Evolutionary conservation across 2,329 filamentous ascomycete species (phyloP), one percentile per base, ranked within the genome.

Genomic region (Penicillium polonicum): DNA sequence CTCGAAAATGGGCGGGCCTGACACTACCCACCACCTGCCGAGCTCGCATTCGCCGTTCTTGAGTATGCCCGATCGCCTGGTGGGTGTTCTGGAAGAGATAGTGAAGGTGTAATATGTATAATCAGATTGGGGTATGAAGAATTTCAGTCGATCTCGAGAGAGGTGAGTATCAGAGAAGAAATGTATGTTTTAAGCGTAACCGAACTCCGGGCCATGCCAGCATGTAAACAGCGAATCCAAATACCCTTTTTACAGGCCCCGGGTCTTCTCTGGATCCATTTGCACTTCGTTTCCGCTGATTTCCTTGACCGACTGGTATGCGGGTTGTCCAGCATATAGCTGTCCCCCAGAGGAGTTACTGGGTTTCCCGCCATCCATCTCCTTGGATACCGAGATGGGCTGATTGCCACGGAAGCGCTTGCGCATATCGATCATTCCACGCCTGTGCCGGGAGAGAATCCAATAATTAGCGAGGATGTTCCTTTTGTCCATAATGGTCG

Each of bases 401-500:
- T 91, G 86, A 79, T 97, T 97, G 58, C 94, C 94, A 55, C 94
- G 86, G 78, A 99, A 97, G 35, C 94, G 89, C 80, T 97, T 97
- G 74, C 94, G 90, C 94, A 99, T 99, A 75, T 99, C 94, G 67
- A 97, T 89, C 86, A 96, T 86, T 64, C 94, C 94, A 64, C 93
- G 89, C 72, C 76, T 78, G 21, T 23, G 4, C 4, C 29, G n/a
- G 43, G 23, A 31, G 7, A 46, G 13, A 25, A 1, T 19, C 4
- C 29, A 33, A 33, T 25, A 2, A 33, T 66, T 52, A 66, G 62
- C 39, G 15, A 51, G 13, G 4, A 9, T 52, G 17, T 15, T 48
- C 13, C 46, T 15, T 39, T 55, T 9, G 13, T 39, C 8, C 19
- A 23, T 17, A 19, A 38, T 57, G 21, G 48, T 60, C 46, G 19